These are phyloP conservation scores for Scedosporium dehoogii DNA, from an alignment of 2,329 filamentous ascomycete species.

Conservation along the genomic window DNA sequence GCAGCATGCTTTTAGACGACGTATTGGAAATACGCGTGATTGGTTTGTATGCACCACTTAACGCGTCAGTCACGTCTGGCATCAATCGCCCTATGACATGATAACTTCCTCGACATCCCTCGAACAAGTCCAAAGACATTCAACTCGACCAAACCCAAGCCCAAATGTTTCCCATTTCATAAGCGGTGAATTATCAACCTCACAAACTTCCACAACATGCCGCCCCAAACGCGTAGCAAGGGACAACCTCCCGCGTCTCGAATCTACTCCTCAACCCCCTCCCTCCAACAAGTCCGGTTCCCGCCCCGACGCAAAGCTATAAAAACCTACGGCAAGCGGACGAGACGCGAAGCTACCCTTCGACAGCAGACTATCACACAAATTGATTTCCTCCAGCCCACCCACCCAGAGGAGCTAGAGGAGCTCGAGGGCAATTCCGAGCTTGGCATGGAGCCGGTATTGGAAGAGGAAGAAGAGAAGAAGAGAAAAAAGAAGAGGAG, in stretches of 20 bases:
- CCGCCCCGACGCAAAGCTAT: constrained; percentile 23
- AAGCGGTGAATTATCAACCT: background rate
- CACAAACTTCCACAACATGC: constrained; percentile 16
- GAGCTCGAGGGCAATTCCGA: constrained; percentile 15
- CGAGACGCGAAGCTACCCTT: constrained; percentile 12
- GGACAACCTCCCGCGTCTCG: constrained; percentile 22
- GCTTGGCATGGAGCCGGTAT: background rate
- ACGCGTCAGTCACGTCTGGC: too few relatives aligned
- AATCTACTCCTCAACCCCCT: constrained; percentile 27
- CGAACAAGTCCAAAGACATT: too few relatives aligned
- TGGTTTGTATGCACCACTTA: too few relatives aligned
- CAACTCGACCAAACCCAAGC: too few relatives aligned
- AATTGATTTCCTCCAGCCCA: constrained; percentile 27
- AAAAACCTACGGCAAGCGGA: constrained; percentile 23
- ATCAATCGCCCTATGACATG: too few relatives aligned
- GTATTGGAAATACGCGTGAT: too few relatives aligned
- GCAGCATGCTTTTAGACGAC: too few relatives aligned
- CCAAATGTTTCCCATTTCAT: too few relatives aligned
- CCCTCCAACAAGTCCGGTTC: constrained; percentile 28
- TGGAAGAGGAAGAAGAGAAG: constrained; percentile 16
- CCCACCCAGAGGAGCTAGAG: constrained; percentile 15
- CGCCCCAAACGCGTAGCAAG: constrained; percentile 27
- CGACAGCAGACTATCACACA: constrained; percentile 34
- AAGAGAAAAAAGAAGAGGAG: constrained; percentile 10
- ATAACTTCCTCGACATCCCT: too few relatives aligned